These are phyloP conservation scores for Carex kokanica DNA, from an alignment of 176 grass and related monocot genomes.

Conservation along the genomic window DNA sequence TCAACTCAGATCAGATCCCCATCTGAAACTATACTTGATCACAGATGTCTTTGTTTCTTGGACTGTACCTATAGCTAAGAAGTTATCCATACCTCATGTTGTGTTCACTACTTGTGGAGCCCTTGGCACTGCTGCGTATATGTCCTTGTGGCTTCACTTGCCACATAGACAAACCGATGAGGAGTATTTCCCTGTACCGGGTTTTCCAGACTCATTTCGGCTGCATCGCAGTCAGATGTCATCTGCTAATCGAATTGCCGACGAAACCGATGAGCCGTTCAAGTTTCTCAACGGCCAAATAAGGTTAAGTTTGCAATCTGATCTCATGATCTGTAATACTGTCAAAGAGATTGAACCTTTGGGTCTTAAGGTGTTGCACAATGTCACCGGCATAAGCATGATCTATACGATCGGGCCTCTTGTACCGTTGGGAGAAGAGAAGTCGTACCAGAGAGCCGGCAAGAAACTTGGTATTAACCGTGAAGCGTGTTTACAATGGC, in stretches of 20 bases:
- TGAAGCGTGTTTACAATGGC: constrained; percentile 25
- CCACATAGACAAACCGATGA: constrained; percentile 27
- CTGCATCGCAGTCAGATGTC: constrained; percentile 18
- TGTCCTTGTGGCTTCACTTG: constrained; percentile 33
- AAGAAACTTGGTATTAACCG: neutral
- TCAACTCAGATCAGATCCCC: neutral
- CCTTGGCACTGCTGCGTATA: constrained; percentile 24
- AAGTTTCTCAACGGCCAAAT: neutral
- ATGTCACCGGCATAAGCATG: constrained; percentile 14
- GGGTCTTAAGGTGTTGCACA: constrained; percentile 7
- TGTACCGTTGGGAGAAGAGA: constrained; percentile 17
- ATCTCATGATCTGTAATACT: constrained; percentile 21
- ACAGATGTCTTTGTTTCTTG: constrained; percentile 43
- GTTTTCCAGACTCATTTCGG: constrained; percentile 13
- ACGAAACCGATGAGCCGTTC: constrained; percentile 6
- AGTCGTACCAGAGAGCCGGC: neutral
- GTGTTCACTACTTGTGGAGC: constrained; percentile 39
- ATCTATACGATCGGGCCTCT: constrained; percentile 35
- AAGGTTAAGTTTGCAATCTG: constrained; percentile 3
- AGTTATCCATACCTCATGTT: constrained; percentile 31
- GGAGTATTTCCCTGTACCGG: constrained; percentile 20
- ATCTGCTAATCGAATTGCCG: neutral
- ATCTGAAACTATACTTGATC: constrained; percentile 34
- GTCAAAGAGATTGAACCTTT: constrained; percentile 7
- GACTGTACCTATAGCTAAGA: constrained; percentile 32